A percentile compares a stretch with the other conserved stretches of the same genome.
Conservation (phyloP, 306 rosid genomes). For the Lithocarpus polystachyus region DNA sequence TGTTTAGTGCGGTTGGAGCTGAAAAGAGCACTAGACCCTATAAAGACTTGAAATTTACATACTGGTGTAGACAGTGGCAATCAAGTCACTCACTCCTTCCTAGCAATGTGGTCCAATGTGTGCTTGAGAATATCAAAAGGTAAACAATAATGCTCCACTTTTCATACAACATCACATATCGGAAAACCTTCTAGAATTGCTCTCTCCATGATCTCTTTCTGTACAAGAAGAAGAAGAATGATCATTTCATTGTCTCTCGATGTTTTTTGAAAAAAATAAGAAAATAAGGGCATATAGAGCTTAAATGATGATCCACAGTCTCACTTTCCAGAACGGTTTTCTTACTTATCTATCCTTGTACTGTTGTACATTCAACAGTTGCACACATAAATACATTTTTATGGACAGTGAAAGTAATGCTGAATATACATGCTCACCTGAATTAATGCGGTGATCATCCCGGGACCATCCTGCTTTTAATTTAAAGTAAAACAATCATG, state of each 20-base stretch:
- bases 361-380: background rate
- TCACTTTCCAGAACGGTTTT: background rate
- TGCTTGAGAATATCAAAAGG: background rate
- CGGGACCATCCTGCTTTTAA: constrained; percentile 62
- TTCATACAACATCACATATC: constrained; percentile 25
- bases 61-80: background rate
- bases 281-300: constrained; percentile 9
- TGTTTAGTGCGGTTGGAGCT: background rate
- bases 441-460: constrained; percentile 62
- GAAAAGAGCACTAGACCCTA: background rate
- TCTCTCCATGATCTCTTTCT: constrained; percentile 68
- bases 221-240: constrained; percentile 19
- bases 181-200: constrained; percentile 59
- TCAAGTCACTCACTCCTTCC: background rate
- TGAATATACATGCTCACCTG: constrained; percentile 45
- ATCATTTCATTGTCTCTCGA: constrained; percentile 2
- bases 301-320: background rate
- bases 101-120: background rate
- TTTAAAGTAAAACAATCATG: constrained; percentile 13
- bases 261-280: background rate
- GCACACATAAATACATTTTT: background rate
- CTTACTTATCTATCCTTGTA: background rate
- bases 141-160: constrained; percentile 14
- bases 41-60: background rate
- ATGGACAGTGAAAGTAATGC: background rate